Percentiles rank a stretch among this genome's conserved stretches.
Conservation (phyloP, 2,329 filamentous ascomycete genomes). For the Trichoderma sp. region DNA sequence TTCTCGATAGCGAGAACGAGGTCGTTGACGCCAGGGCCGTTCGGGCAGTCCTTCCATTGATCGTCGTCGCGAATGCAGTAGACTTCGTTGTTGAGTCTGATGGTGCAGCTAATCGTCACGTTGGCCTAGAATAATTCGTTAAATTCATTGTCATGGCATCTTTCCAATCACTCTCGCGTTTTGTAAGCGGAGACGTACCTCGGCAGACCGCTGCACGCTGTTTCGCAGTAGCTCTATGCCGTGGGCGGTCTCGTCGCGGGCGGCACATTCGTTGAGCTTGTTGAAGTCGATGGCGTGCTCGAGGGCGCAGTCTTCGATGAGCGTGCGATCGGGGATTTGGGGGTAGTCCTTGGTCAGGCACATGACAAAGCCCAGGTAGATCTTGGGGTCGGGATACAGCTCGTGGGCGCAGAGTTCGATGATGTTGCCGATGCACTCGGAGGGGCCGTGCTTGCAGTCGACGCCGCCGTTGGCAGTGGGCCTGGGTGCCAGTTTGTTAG, state of each 20-base stretch:
- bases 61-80: constrained; percentile 82
- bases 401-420: constrained; percentile 86
- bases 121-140: constrained; percentile 45
- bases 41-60: constrained; percentile 76
- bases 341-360: constrained; percentile 76
- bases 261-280: constrained; percentile 77
- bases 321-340: constrained; percentile 71
- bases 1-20: constrained; percentile 76
- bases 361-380: constrained; percentile 88
- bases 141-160: not conserved
- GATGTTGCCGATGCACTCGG: constrained; percentile 90
- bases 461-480: constrained; percentile 78
- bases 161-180: not conserved
- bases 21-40: constrained; percentile 65
- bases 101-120: constrained; percentile 72
- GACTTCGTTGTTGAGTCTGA: constrained; percentile 72
- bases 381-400: constrained; percentile 81
- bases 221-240: constrained; percentile 65
- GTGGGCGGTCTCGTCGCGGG: constrained; percentile 69
- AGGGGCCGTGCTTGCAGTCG: constrained; percentile 82
- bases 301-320: constrained; percentile 83
- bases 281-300: constrained; percentile 87
- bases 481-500: constrained; percentile 37
- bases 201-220: constrained; percentile 63
- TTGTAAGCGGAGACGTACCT: constrained; percentile 41